phyloP scores from a whole-genome alignment of 805 yeast genomes.

The Candida cerambycidarum region DNA sequence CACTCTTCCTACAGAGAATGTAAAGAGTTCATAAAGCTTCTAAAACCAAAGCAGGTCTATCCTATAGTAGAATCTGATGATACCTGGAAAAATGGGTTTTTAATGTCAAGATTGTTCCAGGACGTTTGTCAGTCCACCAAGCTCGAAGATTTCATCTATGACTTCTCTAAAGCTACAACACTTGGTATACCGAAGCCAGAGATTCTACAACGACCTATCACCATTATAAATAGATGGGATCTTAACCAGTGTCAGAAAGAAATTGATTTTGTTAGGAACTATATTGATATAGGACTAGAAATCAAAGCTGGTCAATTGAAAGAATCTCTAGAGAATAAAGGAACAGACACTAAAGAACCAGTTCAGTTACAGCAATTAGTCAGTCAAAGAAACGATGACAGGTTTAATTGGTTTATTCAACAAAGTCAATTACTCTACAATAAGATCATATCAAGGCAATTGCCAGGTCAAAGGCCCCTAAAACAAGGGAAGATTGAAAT shows the following conservation, averaged over 20 bases:
- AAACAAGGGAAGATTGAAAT: slow-evolving; percentile 2
- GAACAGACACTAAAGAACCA: background rate
- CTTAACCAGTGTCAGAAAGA: slow-evolving; percentile 31
- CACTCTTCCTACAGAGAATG: slow-evolving; percentile 49
- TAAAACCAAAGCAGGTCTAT: slow-evolving; percentile 42
- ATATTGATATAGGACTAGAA: slow-evolving; percentile 8
- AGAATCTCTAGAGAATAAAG: background rate
- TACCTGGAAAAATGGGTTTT: slow-evolving; percentile 39
- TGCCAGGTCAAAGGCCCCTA: slow-evolving; percentile 9
- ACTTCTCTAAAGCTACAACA: slow-evolving; percentile 14
- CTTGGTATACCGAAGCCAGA: slow-evolving; percentile 21
- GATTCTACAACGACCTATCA: slow-evolving; percentile 19
- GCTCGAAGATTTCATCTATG: slow-evolving; percentile 8
- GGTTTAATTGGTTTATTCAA: slow-evolving; percentile 7
- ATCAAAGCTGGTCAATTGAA: background rate
- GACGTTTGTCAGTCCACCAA: slow-evolving; percentile 22
- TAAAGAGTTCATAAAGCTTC: slow-evolving; percentile 29
- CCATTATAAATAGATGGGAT: slow-evolving; percentile 34
- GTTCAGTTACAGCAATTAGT: slow-evolving; percentile 1
- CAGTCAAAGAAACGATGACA: slow-evolving; percentile 1
- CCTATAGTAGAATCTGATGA: slow-evolving; percentile 39
- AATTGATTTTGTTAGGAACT: slow-evolving; percentile 19
- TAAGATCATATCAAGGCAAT: slow-evolving; percentile 6
- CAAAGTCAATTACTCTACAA: slow-evolving; percentile 11
- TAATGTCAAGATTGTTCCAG: slow-evolving; percentile 43